These are phyloP conservation scores for Penicillium sp. DNA, from an alignment of 2,329 filamentous ascomycete genomes.

Conservation along the genomic window DNA sequence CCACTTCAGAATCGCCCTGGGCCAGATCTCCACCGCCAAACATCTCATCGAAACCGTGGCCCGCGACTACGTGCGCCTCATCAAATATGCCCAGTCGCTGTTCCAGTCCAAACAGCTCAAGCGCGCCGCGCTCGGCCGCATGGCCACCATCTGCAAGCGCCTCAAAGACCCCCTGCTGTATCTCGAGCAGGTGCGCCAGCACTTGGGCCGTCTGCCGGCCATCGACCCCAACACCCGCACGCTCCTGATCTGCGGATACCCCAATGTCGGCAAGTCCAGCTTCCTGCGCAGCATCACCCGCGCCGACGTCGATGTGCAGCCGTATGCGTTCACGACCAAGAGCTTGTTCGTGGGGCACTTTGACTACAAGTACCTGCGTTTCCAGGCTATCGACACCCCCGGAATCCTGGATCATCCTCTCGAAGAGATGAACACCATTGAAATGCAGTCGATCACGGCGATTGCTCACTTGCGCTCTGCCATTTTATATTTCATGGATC, in stretches of 20 bases:
- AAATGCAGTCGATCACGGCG: conserved; percentile 98
- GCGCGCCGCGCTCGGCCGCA: conserved; percentile 89
- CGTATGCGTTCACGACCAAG: conserved; percentile 98
- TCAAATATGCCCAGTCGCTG: conserved; percentile 94
- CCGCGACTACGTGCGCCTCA: conserved; percentile 89
- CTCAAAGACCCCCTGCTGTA: conserved; percentile 93
- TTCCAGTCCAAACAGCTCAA: conserved; percentile 99
- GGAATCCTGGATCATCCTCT: conserved; percentile 96
- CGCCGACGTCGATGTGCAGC: conserved; percentile 94
- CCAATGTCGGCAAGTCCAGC: conserved; percentile 95
- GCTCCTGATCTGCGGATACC: conserved; percentile 93
- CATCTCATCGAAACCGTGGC: conserved; percentile 94
- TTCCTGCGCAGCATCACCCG: conserved; percentile 89
- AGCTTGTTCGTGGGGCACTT: conserved; percentile 96
- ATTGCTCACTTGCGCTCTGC: conserved; percentile 94
- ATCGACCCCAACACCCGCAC: conserved; percentile 98
- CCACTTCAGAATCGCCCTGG: conserved; percentile 94
- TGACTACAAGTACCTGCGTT: conserved; percentile 88
- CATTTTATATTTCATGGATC: conserved; percentile 97
- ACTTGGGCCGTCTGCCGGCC: conserved; percentile 93
- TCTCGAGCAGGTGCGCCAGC: conserved; percentile 93
- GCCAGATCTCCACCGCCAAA: conserved; percentile 93
- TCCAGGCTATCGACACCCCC: conserved; percentile 95
- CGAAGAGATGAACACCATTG: conserved; percentile 99
- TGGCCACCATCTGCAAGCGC: conserved; percentile 94